phyloP scores from a whole-genome alignment of 176 grass and related monocot species.

The Puya raimondii region DNA sequence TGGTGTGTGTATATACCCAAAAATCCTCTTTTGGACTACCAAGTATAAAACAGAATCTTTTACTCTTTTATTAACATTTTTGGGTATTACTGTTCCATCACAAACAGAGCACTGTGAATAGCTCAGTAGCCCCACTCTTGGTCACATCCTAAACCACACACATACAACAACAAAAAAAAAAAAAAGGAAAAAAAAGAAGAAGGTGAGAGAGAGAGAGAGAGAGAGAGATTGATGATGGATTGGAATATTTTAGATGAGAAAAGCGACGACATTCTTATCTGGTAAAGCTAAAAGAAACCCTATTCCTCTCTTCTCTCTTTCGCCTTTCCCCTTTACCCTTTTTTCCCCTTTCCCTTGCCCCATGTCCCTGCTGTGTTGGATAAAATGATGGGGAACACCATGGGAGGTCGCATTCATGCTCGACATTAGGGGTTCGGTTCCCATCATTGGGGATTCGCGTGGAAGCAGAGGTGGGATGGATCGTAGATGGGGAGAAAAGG shows the following conservation, averaged over 20 bases:
- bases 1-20: too few species aligned
- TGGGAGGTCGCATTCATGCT: constrained; percentile 42
- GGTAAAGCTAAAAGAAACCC: constrained; percentile 54
- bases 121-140: too few species aligned
- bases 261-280: constrained; percentile 40
- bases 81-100: too few species aligned
- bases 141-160: too few species aligned
- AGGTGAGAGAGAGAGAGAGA: background rate
- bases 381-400: constrained; percentile 35
- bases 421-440: constrained; percentile 26
- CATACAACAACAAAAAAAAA: background rate
- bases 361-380: constrained; percentile 31
- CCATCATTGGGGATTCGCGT: background rate
- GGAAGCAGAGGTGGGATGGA: background rate
- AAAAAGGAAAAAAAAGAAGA: constrained; percentile 1
- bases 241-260: constrained; percentile 36
- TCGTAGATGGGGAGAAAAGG: constrained; percentile 4
- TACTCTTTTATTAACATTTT: too few species aligned
- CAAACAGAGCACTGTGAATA: too few species aligned
- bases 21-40: too few species aligned
- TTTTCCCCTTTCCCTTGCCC: constrained; percentile 11
- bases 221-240: constrained; percentile 33
- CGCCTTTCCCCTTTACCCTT: background rate
- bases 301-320: constrained; percentile 27
- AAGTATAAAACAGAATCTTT: too few species aligned